Conservation (phyloP, 2,329 filamentous ascomycete genomes). For the Talaromyces sp. region DNA sequence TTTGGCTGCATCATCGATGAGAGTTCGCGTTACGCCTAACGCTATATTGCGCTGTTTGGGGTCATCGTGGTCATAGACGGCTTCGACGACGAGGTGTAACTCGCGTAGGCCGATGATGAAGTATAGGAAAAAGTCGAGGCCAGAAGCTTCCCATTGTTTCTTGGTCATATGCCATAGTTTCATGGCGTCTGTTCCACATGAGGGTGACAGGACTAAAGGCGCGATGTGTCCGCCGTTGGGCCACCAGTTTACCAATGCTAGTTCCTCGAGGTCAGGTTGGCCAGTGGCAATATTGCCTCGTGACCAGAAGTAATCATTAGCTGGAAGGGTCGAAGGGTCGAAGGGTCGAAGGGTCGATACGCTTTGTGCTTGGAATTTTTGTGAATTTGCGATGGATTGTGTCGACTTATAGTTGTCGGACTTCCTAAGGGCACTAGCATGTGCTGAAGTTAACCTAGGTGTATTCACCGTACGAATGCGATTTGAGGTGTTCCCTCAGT, state of each 20-base stretch:
- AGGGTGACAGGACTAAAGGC: slow-evolving; percentile 46
- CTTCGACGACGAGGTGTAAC: slow-evolving; percentile 6
- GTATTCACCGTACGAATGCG: slow-evolving; percentile 31
- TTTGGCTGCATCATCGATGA: slow-evolving; percentile 10
- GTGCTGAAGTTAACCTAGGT: slow-evolving; percentile 39
- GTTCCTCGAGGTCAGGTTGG: slow-evolving; percentile 42
- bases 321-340: slow-evolving; percentile 35
- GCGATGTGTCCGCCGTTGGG: slow-evolving; percentile 43
- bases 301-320: slow-evolving; percentile 35
- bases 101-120: slow-evolving; percentile 44
- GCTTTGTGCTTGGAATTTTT: slow-evolving; percentile 34
- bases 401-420: slow-evolving; percentile 29
- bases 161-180: slow-evolving; percentile 40
- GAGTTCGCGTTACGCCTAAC: slow-evolving; percentile 8
- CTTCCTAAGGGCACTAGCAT: slow-evolving; percentile 36
- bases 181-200: slow-evolving; percentile 44
- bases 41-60: slow-evolving; percentile 1
- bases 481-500: too few relatives aligned
- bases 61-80: slow-evolving; percentile 18
- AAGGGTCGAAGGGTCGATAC: slow-evolving; percentile 38
- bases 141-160: slow-evolving; percentile 24
- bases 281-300: slow-evolving; percentile 34
- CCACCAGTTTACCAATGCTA: slow-evolving; percentile 37
- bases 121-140: slow-evolving; percentile 39
- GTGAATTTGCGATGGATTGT: slow-evolving; percentile 38